phyloP scores from a whole-genome alignment of 2,329 filamentous ascomycete species.

The Hypoxylon sp. region DNA sequence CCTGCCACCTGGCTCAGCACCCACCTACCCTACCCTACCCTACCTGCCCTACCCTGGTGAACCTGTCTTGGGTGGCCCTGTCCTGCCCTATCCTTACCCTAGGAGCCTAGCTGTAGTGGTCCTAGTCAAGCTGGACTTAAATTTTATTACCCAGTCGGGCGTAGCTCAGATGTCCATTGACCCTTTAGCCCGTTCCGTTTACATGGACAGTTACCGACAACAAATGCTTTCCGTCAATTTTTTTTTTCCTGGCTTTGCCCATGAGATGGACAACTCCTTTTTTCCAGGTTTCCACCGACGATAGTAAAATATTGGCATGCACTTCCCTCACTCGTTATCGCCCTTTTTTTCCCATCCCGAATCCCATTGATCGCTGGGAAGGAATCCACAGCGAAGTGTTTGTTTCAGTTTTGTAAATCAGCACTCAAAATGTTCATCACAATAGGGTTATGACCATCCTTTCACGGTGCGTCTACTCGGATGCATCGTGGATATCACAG shows the following conservation, averaged over 20 bases:
- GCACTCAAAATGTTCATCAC: slow-evolving; percentile 34
- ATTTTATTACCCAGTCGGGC: slow-evolving; percentile 32
- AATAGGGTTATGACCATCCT: slow-evolving; percentile 39
- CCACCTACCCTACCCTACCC: slow-evolving; percentile 27
- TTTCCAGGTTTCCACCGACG: slow-evolving; percentile 31
- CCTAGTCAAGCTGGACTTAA: slow-evolving; percentile 41
- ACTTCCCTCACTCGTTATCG: slow-evolving; percentile 7
- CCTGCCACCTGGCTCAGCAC: slow-evolving; percentile 45
- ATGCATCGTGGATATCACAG: slow-evolving; percentile 32
- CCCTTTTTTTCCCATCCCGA: slow-evolving; percentile 6
- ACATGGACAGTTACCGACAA: slow-evolving; percentile 26
- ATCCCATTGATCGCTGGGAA: slow-evolving; percentile 25
- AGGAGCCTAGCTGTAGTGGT: slow-evolving; percentile 41
- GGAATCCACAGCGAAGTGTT: slow-evolving; percentile 40
- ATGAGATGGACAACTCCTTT: slow-evolving; percentile 32
- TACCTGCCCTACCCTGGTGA: slow-evolving; percentile 31
- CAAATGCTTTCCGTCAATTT: slow-evolving; percentile 22
- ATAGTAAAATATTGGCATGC: slow-evolving; percentile 26
- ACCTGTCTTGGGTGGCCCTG: slow-evolving; percentile 32
- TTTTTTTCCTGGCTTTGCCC: slow-evolving; percentile 30
- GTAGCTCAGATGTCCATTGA: slow-evolving; percentile 25
- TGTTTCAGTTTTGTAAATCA: slow-evolving; percentile 43
- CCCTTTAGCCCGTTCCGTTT: slow-evolving; percentile 27
- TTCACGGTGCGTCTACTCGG: slow-evolving; percentile 25
- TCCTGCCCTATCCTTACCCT: slow-evolving; percentile 43